Evolutionary conservation across 768 basidiomycete genomes (phyloP).

Genomic region (Rubroboletus satanas): DNA sequence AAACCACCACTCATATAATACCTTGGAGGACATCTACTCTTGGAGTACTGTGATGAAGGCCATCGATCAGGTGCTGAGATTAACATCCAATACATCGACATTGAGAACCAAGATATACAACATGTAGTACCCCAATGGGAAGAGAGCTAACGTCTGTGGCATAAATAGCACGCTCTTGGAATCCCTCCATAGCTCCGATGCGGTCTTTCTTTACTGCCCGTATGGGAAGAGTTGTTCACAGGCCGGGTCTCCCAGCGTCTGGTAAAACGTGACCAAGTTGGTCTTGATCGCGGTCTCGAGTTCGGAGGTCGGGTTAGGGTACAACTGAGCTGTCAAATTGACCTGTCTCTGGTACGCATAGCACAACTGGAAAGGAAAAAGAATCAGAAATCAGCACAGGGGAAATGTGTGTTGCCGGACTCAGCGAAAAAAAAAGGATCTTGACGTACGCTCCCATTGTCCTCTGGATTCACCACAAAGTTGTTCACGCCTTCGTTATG

Average conservation of each 20-base stretch:
- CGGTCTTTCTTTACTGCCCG: conserved; percentile 3
- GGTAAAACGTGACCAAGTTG: conserved; percentile 17
- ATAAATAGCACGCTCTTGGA: background rate
- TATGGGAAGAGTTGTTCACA: conserved; percentile 19
- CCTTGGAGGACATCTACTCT: background rate
- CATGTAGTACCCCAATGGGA: background rate
- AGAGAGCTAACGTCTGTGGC: background rate
- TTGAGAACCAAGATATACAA: background rate
- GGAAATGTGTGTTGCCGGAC: too few relatives aligned
- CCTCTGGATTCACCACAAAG: conserved; percentile 13
- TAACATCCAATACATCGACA: background rate
- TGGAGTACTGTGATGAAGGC: background rate
- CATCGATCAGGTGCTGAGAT: background rate
- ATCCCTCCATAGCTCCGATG: background rate
- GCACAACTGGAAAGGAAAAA: conserved; percentile 6
- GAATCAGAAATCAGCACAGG: conserved; percentile 2
- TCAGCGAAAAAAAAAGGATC: background rate
- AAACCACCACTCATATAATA: conserved; percentile 10
- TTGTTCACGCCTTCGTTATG: conserved; percentile 16
- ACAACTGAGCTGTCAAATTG: conserved; percentile 19
- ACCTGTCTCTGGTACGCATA: conserved; percentile 19
- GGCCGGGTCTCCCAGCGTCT: conserved; percentile 2
- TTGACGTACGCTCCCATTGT: conserved; percentile 15
- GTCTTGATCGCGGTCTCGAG: conserved; percentile 22
- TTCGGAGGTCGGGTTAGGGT: conserved; percentile 19